Evolutionary conservation across 768 basidiomycete species (phyloP).

Genomic region (Trametes cingulata): DNA sequence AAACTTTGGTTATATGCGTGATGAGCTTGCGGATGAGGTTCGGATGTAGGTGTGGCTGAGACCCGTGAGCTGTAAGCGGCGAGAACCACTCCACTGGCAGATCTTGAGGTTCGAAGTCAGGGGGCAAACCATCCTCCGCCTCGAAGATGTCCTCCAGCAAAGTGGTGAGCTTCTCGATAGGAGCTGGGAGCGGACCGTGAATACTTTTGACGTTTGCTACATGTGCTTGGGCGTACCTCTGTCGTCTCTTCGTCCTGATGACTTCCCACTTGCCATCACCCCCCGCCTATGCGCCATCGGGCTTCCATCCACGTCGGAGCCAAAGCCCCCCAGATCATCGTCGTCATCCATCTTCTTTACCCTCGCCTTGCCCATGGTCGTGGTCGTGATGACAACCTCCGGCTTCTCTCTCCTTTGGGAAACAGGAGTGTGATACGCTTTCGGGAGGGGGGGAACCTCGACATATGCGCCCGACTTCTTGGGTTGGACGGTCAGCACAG

Average conservation of each 20-base stretch:
- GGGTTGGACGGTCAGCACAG: slow-evolving; percentile 15
- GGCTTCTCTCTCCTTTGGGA: slow-evolving; percentile 24
- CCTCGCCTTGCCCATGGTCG: slow-evolving; percentile 31
- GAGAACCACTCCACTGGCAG: slow-evolving; percentile 69
- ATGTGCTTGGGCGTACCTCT: slow-evolving; percentile 47
- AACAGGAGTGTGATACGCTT: slow-evolving; percentile 22
- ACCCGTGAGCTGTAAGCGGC: slow-evolving; percentile 52
- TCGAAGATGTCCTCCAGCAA: slow-evolving; percentile 86
- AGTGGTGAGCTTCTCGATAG: slow-evolving; percentile 73
- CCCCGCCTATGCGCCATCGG: slow-evolving; percentile 11
- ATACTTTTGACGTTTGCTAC: neutral
- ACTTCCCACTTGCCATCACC: slow-evolving; percentile 41
- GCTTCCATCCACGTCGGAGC: slow-evolving; percentile 47
- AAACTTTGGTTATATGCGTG: slow-evolving; percentile 66
- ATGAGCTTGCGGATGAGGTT: slow-evolving; percentile 65
- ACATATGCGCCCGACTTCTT: slow-evolving; percentile 31
- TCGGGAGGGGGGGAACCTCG: slow-evolving; percentile 32
- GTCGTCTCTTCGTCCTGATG: slow-evolving; percentile 66
- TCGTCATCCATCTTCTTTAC: slow-evolving; percentile 35
- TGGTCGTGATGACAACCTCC: slow-evolving; percentile 15
- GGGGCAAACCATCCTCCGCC: slow-evolving; percentile 69
- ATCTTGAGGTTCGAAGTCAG: slow-evolving; percentile 51
- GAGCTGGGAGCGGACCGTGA: slow-evolving; percentile 39
- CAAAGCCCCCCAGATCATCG: slow-evolving; percentile 57
- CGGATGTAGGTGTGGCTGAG: slow-evolving; percentile 61